Evolutionary conservation across 345 rosid genomes (phyloP).

Genomic region (Gossypium anomalum): DNA sequence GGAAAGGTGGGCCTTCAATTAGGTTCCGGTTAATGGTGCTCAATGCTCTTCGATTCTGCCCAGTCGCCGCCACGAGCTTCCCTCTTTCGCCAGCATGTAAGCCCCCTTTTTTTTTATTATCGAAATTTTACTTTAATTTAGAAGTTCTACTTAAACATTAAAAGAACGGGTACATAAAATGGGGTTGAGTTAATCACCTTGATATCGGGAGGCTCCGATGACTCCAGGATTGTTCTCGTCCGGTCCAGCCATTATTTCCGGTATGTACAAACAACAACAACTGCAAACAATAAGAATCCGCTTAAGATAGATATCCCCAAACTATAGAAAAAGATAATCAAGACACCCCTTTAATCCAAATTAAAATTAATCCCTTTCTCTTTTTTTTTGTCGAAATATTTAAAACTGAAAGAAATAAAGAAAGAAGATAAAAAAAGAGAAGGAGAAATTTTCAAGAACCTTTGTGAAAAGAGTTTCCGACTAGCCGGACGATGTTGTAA

Average conservation of each 20-base stretch:
- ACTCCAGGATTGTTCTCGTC: conserved; percentile 29
- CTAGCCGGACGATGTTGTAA: not conserved
- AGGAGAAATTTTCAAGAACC: not conserved
- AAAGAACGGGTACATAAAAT: not conserved
- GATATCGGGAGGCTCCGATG: conserved; percentile 46
- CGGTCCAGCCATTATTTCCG: conserved; percentile 57
- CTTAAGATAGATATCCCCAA: not conserved
- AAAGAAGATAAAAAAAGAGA: conserved; percentile 7
- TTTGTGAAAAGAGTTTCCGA: not conserved
- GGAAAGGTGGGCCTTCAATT: conserved; percentile 54
- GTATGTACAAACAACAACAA: conserved; percentile 20
- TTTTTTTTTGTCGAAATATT: not conserved
- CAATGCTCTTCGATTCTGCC: conserved; percentile 69
- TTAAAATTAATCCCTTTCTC: not conserved
- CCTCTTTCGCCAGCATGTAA: conserved; percentile 51
- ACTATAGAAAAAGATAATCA: not conserved
- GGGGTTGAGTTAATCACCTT: conserved; percentile 31
- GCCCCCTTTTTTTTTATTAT: conserved; percentile 32
- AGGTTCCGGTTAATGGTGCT: conserved; percentile 64
- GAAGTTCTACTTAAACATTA: not conserved
- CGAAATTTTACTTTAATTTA: not conserved
- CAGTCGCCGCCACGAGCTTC: conserved; percentile 41
- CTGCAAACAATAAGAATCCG: conserved; percentile 19
- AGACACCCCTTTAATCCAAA: conserved; percentile 9
- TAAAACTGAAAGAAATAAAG: conserved; percentile 27